Base-by-base conservation (phyloP, 2,329 filamentous ascomycete species). In the Aquanectria penicillioides region DNA sequence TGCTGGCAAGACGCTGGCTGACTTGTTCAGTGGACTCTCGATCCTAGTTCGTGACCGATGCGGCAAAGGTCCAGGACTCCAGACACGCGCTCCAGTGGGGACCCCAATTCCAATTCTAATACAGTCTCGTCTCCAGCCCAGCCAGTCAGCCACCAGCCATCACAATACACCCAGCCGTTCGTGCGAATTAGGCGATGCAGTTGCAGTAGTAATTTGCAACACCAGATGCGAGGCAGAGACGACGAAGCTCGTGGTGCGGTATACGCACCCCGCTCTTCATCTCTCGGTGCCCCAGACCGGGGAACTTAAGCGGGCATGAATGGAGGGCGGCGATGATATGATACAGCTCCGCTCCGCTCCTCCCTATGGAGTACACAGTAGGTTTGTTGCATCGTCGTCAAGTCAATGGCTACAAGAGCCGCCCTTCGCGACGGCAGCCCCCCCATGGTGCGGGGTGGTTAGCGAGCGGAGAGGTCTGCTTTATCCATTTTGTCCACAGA, bases 391-490 rank as follows among this genome's bases (percentile, higher is more conserved):
- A 54, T 54, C 43, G 17, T 22, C 40, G 29, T 46, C 26, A 46
- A 26, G 50, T 46, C 40, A 20, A 52, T 58, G 41, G 33, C 12
- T 31, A 33, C 33, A 55, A 53, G 61, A 69, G 65, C 67, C 67
- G 67, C 67, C 61, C 52, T 66, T 68, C 50, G 67, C 67, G 65
- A 68, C 63, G 43, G 31, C 22, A 38, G 36, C 40, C 36, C 10
- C 23, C 34, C 40, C 33, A 43, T 47, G 48, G 34, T 41, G 48
- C 34, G 31, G 48, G 56, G 56, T 47, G 56, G 22, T 50, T 37
- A 22, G 25, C 25, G 23, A 46, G 50, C 31, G 26, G 40, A 53
- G 23, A 43, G 31, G 41, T 28, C 15, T 31, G 40, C 33, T 36
- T 23, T 15, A 18, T 53, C 15, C 31, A 51, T 28, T 18, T 40